Base-by-base conservation (phyloP, 1,284 basidiomycete genomes). In the Schizophyllum commune region DNA sequence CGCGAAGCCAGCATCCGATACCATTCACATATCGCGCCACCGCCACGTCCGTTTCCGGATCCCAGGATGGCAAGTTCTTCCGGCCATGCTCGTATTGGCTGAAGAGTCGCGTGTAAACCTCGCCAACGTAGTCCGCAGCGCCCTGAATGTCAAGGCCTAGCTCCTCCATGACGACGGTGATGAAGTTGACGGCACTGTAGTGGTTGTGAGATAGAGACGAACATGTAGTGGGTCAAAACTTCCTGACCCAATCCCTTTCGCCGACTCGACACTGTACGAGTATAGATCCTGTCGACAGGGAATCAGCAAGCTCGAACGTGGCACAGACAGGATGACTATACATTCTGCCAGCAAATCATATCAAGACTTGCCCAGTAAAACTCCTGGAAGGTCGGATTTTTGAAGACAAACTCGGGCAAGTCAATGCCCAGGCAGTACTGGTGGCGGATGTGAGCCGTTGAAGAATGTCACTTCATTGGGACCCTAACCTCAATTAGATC, bases 21-120 rank as follows among this genome's bases (percentile, higher is more conserved):
- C 56, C 61, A 32, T 62, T 58, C 47, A 60, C 53, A 34, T 57
- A 34, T 9, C 61, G 55, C 15, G 55, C 59, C 32, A 56, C 56
- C 6, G 57, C 17, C 15, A 67, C 70, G 61, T 85, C 82, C 22
- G 83, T 67, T 53, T 79, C 77, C 1, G 74, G 71, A 6, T 79
- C 79, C 83, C 83, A 85, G 0, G 79, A 79, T 13, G 84, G 83
- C 4, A 85, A 57, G 1, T 73, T 71, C 34, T 66, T 65, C 19
- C 77, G 77, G 52, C 79, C 76, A n/a, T 74, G 70, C 13, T 13
- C 55, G 51, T 57, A 59, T 20, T 60, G 59, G 17, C 32, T n/a
- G 9, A 57, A 32, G 9, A 62, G 55, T 5, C 32, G 55, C 56
- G 55, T 56, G 22, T 32, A 60, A 33, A 57, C 60, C 5, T 56